phyloP scores from a whole-genome alignment of 2,329 filamentous ascomycete species.

The Aureobasidium sp. region DNA sequence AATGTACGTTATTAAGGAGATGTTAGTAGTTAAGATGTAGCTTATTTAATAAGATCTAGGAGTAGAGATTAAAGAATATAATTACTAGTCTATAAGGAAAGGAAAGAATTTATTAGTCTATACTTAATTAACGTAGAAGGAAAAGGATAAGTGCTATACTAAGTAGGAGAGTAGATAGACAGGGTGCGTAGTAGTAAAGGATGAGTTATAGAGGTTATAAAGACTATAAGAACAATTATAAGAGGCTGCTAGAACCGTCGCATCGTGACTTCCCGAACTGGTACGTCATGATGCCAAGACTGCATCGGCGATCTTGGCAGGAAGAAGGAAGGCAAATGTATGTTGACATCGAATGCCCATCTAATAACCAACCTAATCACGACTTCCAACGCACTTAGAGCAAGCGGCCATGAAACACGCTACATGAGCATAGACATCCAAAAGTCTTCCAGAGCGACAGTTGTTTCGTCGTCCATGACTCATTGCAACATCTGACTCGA shows the following conservation, averaged over 20 bases:
- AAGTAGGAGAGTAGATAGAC: background rate
- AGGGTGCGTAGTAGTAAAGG: background rate
- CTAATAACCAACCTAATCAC: background rate
- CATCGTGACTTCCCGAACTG: background rate
- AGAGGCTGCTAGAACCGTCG: background rate
- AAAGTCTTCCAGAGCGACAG: too few species aligned
- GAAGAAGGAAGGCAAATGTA: too few species aligned
- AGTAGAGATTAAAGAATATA: background rate
- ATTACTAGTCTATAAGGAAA: background rate
- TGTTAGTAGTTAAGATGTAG: too few species aligned
- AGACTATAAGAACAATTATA: background rate
- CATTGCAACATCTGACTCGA: background rate
- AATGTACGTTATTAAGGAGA: too few species aligned
- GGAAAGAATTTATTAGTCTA: background rate
- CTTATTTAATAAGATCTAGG: background rate
- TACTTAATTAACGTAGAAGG: background rate
- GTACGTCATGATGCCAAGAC: background rate
- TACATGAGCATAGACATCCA: too few species aligned
- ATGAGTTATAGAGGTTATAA: background rate
- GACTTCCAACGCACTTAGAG: background rate
- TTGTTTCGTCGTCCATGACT: too few species aligned
- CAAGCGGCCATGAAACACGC: background rate
- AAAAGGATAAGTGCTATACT: background rate
- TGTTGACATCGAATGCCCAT: too few species aligned
- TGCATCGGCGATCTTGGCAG: background rate